phyloP scores from a whole-genome alignment of 495 filamentous ascomycete species.

The Aspergillus incahuasiensis region DNA sequence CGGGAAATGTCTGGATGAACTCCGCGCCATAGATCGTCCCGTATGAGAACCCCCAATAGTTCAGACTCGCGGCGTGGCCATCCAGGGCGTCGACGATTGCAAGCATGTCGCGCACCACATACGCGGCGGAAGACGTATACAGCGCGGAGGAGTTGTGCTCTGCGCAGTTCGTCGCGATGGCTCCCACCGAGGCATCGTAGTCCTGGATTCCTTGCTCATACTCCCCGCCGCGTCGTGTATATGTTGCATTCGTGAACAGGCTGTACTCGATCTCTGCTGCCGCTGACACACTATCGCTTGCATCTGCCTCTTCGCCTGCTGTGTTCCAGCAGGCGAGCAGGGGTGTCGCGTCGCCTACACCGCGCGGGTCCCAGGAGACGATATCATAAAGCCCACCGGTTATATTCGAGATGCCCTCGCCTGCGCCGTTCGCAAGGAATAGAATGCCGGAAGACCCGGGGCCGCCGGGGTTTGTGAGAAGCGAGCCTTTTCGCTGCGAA shows the following conservation, averaged over 20 bases:
- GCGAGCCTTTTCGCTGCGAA: constrained; percentile 1
- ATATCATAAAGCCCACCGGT: constrained; percentile 4
- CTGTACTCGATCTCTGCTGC: constrained; percentile 7
- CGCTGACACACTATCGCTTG: background rate
- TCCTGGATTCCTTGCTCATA: background rate
- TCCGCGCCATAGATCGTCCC: constrained; percentile 4
- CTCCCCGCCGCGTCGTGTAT: background rate
- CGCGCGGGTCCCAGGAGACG: constrained; percentile 7
- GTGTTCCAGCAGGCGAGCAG: constrained; percentile 1
- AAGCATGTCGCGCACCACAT: constrained; percentile 9
- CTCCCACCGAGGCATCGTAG: background rate
- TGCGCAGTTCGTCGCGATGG: background rate
- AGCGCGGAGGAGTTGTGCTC: constrained; percentile 5
- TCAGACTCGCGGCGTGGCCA: background rate
- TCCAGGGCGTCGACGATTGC: constrained; percentile 7
- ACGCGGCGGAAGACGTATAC: constrained; percentile 6
- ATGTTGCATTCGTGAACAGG: constrained; percentile 1
- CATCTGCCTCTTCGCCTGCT: background rate
- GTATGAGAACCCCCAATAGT: constrained; percentile 11
- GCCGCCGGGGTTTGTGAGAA: constrained; percentile 10
- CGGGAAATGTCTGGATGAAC: constrained; percentile 7
- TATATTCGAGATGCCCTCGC: background rate
- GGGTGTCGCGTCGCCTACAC: background rate
- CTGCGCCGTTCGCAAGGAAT: background rate
- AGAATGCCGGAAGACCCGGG: constrained; percentile 1